Conservation (phyloP, 257 asterid genomes). For the Gynochthodes officinalis region DNA sequence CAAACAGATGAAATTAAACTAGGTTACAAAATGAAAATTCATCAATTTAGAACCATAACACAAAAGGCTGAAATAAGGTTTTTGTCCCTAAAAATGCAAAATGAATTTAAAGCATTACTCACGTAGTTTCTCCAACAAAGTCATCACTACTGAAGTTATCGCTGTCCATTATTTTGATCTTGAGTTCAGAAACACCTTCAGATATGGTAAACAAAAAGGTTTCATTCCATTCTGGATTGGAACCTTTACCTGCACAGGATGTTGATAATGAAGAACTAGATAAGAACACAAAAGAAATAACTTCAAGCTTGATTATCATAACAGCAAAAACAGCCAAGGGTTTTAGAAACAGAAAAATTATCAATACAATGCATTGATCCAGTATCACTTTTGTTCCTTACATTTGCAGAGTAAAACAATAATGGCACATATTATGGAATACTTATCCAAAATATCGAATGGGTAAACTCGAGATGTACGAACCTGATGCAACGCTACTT, state of each 20-base stretch:
- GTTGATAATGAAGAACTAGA: not conserved
- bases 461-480: not conserved
- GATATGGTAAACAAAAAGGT: slow-evolving; percentile 65
- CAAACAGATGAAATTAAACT: not conserved
- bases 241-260: slow-evolving; percentile 46
- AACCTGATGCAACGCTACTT: slow-evolving; percentile 68
- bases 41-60: not conserved
- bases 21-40: not conserved
- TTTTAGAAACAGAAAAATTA: not conserved
- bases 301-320: not conserved
- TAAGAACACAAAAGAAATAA: not conserved
- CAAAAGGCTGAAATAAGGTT: too few relatives aligned
- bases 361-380: not conserved
- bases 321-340: not conserved
- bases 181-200: slow-evolving; percentile 42
- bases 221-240: slow-evolving; percentile 80
- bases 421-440: not conserved
- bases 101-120: slow-evolving; percentile 24
- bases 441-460: not conserved
- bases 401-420: not conserved
- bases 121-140: slow-evolving; percentile 75
- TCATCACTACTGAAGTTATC: slow-evolving; percentile 60
- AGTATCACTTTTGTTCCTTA: not conserved
- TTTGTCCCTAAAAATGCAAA: not conserved
- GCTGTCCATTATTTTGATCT: slow-evolving; percentile 64